These are phyloP conservation scores for Cercospora sp. DNA, from an alignment of 2,329 filamentous ascomycete species.

Conservation along the genomic window DNA sequence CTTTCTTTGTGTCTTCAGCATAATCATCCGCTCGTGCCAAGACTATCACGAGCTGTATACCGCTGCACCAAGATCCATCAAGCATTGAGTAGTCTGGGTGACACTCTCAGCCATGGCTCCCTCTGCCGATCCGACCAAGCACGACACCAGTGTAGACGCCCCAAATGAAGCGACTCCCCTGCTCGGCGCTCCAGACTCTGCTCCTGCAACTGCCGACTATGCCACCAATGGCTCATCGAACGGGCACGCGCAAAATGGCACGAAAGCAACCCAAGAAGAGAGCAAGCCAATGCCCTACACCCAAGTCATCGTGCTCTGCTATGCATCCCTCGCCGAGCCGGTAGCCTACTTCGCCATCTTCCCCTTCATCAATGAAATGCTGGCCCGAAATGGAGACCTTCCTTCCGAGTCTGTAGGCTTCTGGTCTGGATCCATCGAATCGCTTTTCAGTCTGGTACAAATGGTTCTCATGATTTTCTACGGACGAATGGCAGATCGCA, in stretches of 20 bases:
- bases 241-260: neutral
- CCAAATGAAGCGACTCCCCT: constrained; percentile 34
- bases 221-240: constrained; percentile 16
- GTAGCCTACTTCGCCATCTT: constrained; percentile 84
- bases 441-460: constrained; percentile 71
- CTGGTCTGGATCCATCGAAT: constrained; percentile 73
- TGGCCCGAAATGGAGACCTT: constrained; percentile 64
- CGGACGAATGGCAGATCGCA: constrained; percentile 66
- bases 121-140: constrained; percentile 23
- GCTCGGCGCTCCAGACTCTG: constrained; percentile 26
- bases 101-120: constrained; percentile 14
- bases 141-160: constrained; percentile 12
- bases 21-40: neutral
- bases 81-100: neutral
- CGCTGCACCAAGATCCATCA: neutral
- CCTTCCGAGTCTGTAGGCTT: constrained; percentile 70
- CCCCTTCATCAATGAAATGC: constrained; percentile 76
- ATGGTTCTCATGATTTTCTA: constrained; percentile 78
- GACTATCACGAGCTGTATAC: neutral
- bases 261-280: neutral
- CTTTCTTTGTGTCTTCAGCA: neutral
- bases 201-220: constrained; percentile 9
- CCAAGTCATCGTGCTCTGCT: constrained; percentile 75
- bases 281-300: constrained; percentile 55
- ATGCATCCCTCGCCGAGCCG: constrained; percentile 71